phyloP scores from a whole-genome alignment of 805 yeast genomes.

The Wickerhamomyces hampshirensis region DNA sequence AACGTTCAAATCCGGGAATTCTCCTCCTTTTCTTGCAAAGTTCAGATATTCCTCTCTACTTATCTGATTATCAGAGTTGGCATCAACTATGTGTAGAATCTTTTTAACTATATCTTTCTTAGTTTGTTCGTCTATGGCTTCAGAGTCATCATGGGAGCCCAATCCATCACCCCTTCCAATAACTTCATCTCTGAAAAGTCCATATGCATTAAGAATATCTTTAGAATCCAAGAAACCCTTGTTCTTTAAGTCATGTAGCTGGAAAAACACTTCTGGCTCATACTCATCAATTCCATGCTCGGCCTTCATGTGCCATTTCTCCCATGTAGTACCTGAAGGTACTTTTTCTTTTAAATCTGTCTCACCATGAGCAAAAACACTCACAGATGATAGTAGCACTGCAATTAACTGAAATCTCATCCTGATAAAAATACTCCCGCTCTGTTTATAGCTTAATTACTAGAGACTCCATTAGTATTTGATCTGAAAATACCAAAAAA shows the following conservation, averaged over 20 bases:
- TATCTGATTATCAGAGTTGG: slow-evolving; percentile 59
- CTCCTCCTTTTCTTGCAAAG: slow-evolving; percentile 57
- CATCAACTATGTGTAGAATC: slow-evolving; percentile 59
- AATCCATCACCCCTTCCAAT: slow-evolving; percentile 89
- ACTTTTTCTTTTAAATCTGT: slow-evolving; percentile 28
- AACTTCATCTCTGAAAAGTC: slow-evolving; percentile 62
- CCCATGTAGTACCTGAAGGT: slow-evolving; percentile 64
- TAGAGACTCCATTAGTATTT: no score
- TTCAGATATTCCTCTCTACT: slow-evolving; percentile 64
- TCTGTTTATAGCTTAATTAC: no score
- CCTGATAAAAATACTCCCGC: no score
- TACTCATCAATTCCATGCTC: slow-evolving; percentile 79
- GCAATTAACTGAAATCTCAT: background rate
- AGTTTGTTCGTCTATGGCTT: slow-evolving; percentile 49
- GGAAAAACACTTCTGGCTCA: slow-evolving; percentile 73
- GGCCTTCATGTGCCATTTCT: slow-evolving; percentile 83
- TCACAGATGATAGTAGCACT: slow-evolving; percentile 1
- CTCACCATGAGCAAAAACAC: slow-evolving; percentile 14
- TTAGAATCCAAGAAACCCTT: slow-evolving; percentile 48
- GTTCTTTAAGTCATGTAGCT: slow-evolving; percentile 66
- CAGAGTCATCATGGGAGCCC: slow-evolving; percentile 71
- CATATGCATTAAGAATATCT: slow-evolving; percentile 80
- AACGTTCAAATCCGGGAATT: slow-evolving; percentile 85
- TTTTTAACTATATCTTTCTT: slow-evolving; percentile 48
- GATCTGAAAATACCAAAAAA: no score